Evolutionary conservation across 2,329 filamentous ascomycete species (phyloP).

Genomic region (Fusarium palustre): DNA sequence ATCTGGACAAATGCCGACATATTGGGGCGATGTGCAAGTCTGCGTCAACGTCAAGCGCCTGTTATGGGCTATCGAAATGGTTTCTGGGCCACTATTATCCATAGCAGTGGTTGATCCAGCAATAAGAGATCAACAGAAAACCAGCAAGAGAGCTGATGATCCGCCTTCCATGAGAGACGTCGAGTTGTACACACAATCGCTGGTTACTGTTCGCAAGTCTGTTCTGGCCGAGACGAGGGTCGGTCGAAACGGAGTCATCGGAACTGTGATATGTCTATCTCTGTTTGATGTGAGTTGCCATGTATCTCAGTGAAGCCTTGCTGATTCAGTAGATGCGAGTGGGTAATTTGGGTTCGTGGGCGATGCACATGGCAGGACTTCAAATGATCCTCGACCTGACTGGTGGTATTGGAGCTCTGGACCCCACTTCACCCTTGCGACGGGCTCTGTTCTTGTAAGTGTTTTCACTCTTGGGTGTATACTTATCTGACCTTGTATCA

Average conservation of each 20-base stretch:
- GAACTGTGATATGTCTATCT: conserved; percentile 36
- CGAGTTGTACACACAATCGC: conserved; percentile 34
- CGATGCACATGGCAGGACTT: conserved; percentile 35
- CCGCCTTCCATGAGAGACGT: conserved; percentile 13
- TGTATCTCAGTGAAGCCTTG: accelerated
- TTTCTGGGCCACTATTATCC: conserved; percentile 30
- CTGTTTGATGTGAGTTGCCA: conserved; percentile 32
- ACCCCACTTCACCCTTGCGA: conserved; percentile 21
- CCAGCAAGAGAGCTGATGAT: neutral
- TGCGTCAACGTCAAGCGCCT: conserved; percentile 36
- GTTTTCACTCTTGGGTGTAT: no score
- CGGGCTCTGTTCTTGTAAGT: conserved; percentile 35
- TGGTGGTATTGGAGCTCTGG: conserved; percentile 26
- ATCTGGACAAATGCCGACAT: conserved; percentile 1
- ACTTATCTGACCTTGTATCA: neutral
- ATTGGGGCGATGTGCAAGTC: conserved; percentile 39
- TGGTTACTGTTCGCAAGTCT: conserved; percentile 24
- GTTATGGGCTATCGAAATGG: conserved; percentile 40
- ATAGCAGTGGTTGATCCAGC: conserved; percentile 30
- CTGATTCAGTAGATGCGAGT: conserved; percentile 28
- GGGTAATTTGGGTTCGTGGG: conserved; percentile 28
- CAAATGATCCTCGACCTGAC: conserved; percentile 19
- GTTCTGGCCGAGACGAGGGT: neutral
- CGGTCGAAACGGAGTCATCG: conserved; percentile 22
- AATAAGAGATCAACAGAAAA: neutral